Evolutionary conservation across 1,284 basidiomycete species (phyloP).

Genomic region (Trichosporon inkin): DNA sequence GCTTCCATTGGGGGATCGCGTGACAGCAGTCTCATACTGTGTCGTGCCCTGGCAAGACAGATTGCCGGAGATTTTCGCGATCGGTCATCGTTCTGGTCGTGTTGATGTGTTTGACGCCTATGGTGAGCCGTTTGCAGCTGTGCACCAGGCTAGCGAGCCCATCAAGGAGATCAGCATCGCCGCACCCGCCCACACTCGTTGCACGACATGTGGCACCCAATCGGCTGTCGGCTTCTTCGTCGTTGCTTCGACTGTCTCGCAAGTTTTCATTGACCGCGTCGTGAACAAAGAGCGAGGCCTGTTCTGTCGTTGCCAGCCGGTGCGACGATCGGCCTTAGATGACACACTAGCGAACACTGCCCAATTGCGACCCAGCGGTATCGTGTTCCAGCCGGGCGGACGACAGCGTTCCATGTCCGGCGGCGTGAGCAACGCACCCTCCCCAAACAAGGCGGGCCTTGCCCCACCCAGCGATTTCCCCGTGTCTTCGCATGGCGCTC

Average conservation of each 20-base stretch:
- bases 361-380: background rate
- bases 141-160: constrained; percentile 8
- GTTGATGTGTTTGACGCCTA: constrained; percentile 37
- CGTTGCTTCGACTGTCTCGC: constrained; percentile 30
- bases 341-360: constrained; percentile 13
- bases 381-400: constrained; percentile 12
- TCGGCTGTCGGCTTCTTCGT: constrained; percentile 35
- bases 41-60: constrained; percentile 18
- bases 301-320: constrained; percentile 32
- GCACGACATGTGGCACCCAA: constrained; percentile 30
- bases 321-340: constrained; percentile 25
- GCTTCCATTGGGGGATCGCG: constrained; percentile 19
- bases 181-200: constrained; percentile 25
- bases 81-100: constrained; percentile 36
- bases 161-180: constrained; percentile 19
- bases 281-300: constrained; percentile 13
- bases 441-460: background rate
- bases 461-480: constrained; percentile 33
- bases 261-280: constrained; percentile 35
- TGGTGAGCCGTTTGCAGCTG: constrained; percentile 19
- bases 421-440: background rate
- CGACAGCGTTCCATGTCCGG: constrained; percentile 9
- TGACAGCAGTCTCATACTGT: constrained; percentile 19
- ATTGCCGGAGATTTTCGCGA: constrained; percentile 20
- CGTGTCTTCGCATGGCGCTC: constrained; percentile 37